Evolutionary conservation across 78 protist species (phyloP).

Genomic region (Planoprotostelium fungivorum): DNA sequence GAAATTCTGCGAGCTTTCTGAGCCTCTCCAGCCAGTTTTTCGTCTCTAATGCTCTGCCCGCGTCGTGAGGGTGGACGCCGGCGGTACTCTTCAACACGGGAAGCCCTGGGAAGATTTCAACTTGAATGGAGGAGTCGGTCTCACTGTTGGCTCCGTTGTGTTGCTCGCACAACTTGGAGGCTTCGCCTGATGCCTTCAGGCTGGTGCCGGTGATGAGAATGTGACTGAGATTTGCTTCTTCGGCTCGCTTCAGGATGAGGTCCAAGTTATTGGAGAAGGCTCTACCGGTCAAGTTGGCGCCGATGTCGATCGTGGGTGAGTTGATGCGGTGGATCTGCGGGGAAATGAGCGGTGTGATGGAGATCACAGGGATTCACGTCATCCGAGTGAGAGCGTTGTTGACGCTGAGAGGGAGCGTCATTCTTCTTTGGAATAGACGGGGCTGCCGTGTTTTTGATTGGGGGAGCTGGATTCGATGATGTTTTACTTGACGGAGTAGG

Average conservation of each 20-base stretch:
- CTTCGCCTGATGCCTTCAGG: background rate
- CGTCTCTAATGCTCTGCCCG: constrained; percentile 22
- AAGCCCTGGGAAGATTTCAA: constrained; percentile 6
- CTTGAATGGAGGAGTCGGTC: constrained; percentile 22
- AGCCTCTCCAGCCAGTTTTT: background rate
- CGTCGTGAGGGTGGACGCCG: constrained; percentile 68
- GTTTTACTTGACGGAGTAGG: too few species aligned
- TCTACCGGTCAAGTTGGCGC: constrained; percentile 59
- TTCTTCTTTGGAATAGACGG: too few species aligned
- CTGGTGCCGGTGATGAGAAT: background rate
- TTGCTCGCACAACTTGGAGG: background rate
- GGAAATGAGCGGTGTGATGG: too few species aligned
- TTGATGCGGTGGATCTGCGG: background rate
- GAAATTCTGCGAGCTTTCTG: background rate
- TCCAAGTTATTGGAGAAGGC: constrained; percentile 24
- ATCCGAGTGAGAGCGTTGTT: too few species aligned
- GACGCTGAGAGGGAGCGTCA: too few species aligned
- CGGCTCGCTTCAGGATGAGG: constrained; percentile 10
- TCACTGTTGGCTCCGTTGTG: constrained; percentile 49
- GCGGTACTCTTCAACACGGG: constrained; percentile 26
- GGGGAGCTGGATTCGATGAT: too few species aligned
- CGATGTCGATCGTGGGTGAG: constrained; percentile 23
- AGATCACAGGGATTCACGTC: too few species aligned
- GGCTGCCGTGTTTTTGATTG: too few species aligned
- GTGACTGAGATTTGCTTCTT: constrained; percentile 1